These are phyloP conservation scores for Psidium guajava DNA, from an alignment of 345 rosid genomes.

Conservation along the genomic window DNA sequence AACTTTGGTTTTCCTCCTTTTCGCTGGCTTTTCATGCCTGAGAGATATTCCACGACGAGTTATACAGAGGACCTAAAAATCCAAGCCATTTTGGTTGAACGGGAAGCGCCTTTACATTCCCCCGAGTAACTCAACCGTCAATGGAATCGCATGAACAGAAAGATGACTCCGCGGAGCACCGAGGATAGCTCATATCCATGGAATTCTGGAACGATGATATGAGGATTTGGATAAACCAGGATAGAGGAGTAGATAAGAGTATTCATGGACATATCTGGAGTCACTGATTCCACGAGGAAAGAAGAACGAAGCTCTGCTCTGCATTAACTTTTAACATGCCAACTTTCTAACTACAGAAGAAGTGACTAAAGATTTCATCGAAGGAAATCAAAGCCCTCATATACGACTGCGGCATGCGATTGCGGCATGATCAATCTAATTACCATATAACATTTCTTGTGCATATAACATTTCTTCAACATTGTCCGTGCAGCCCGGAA, in stretches of 20 bases:
- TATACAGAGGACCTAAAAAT: not conserved
- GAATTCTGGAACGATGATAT: not conserved
- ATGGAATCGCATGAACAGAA: constrained; percentile 60
- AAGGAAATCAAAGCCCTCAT: no score
- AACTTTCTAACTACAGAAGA: no score
- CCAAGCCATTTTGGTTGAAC: not conserved
- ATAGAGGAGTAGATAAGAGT: not conserved
- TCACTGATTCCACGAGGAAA: not conserved
- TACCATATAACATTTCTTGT: no score
- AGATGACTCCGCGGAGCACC: not conserved
- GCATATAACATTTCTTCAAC: no score
- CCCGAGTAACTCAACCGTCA: constrained; percentile 29
- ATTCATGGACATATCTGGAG: not conserved
- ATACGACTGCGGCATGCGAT: no score
- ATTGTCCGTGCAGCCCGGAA: no score
- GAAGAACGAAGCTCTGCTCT: no score
- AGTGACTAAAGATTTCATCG: no score
- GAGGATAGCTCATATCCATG: not conserved
- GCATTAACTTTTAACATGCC: no score
- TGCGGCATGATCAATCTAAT: no score
- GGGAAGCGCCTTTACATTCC: not conserved
- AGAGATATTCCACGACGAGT: not conserved
- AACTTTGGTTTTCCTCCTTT: constrained; percentile 79
- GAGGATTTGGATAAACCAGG: not conserved
- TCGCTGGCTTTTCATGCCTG: constrained; percentile 41